Base-by-base conservation (phyloP, 345 rosid genomes). In the Noccaea bulbosa region DNA sequence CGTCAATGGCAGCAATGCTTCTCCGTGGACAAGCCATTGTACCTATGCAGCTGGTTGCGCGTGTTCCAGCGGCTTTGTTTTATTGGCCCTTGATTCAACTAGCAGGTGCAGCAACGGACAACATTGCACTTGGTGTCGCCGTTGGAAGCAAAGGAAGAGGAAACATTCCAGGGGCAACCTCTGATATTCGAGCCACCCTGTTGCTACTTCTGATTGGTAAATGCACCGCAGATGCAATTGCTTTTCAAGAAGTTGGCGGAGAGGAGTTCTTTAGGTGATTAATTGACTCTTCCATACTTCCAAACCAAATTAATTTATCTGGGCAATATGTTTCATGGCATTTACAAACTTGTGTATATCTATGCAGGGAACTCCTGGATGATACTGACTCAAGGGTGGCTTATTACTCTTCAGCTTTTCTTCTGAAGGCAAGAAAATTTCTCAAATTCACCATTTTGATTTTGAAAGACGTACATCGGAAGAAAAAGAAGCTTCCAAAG, bases 71-170 rank as follows among this genome's bases (percentile, higher is more conserved):
- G 62, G 95, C 81, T 53, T 84, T 94, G 76, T 94, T 94, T 71
- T 85, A 88, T 81, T 94, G 99, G 99, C 99, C 99, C 9, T 79
- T 94, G 83, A 83, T 94, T 80, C 99, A 91, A 76, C 92, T 94
- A 16, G 99, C 96, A 56, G 88, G 92, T 77, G 99, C 99, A 46
- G 96, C 97, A 48, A 85, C 98, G 38, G 98, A 91, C 75, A 88
- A 94, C 77, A 88, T 94, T 17, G 84, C 98, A 46, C 82, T 91
- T 75, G 96, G 98, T 74, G 92, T 94, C 37, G 96, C 99, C 20
- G 99, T 94, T 80, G 99, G 98, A 76, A 94, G 99, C 81, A 91
- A 94, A 81, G 99, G 99, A 78, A 88, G 92, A 78, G 99, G 99
- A 73, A 91, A 91, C 69, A 81, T 94, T 73, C 96, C 98, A 50